These are phyloP conservation scores for Rubia tinctorum DNA, from an alignment of 305 asterid genomes.

Conservation along the genomic window DNA sequence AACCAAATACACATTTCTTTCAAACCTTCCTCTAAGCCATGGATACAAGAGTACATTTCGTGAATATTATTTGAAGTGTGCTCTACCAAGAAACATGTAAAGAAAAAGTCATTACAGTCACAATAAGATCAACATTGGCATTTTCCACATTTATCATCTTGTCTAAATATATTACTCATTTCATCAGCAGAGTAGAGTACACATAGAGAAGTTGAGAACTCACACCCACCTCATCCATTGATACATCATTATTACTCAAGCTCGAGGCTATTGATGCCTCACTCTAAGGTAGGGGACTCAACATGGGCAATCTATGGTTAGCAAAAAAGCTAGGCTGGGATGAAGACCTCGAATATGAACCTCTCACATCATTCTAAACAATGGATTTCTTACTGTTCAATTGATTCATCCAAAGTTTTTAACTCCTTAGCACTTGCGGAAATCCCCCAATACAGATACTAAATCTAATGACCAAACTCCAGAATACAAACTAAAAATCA, in stretches of 20 bases:
- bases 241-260: slow-evolving; percentile 44
- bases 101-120: not conserved
- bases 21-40: too few species aligned
- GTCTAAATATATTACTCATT: too few species aligned
- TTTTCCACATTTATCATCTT: too few species aligned
- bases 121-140: not conserved
- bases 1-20: too few species aligned
- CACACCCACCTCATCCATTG: slow-evolving; percentile 66
- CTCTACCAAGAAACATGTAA: not conserved
- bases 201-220: slow-evolving; percentile 27
- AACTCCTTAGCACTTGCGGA: not conserved
- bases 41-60: too few species aligned
- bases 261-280: slow-evolving; percentile 53
- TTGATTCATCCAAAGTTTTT: slow-evolving; percentile 53
- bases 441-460: not conserved
- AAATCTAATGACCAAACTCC: too few species aligned
- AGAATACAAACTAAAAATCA: too few species aligned
- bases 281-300: slow-evolving; percentile 73
- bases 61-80: not conserved
- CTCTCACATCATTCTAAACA: slow-evolving; percentile 24
- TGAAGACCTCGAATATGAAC: slow-evolving; percentile 50
- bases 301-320: slow-evolving; percentile 62
- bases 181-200: too few species aligned
- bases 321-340: slow-evolving; percentile 50
- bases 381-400: slow-evolving; percentile 50